Evolutionary conservation across 768 basidiomycete genomes (phyloP), one percentile per base, ranked within the genome.

Genomic region (Mycena rebaudengoi): DNA sequence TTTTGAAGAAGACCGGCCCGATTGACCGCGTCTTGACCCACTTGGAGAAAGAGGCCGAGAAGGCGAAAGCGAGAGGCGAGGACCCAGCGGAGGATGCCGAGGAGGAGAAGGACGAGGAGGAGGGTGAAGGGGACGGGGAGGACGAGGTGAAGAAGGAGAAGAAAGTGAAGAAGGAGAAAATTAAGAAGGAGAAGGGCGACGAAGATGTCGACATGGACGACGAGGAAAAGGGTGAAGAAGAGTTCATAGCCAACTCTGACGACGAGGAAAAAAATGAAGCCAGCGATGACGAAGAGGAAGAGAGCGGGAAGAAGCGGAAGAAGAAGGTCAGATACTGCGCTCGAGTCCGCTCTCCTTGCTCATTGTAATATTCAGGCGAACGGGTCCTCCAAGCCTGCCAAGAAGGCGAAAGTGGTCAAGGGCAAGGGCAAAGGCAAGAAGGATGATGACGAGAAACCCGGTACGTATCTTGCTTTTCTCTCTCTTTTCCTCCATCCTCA

Each of bases 1-100:
- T 98, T 20, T 78, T 99, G 45, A 91, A 91, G 73, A 93, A 91
- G 69, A 85, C 86, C 6, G 90, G 91, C 8, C 83, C 82, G 2
- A 78, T 82, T n/a, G 70, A 70, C 32, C 79, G 82, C 50, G 83
- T 81, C 25, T 79, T 80, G 49, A 81, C 76, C 5, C 81, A 80
- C 25, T 84, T 66, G 73, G 79, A 69, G 65, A 80, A 66, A 70
- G 70, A 61, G 39, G 68, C 77, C 23, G 72, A 73, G 12, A 70
- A 71, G 7, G 72, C 68, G 29, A 52, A 54, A 8, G 67, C 66
- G 29, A 54, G 70, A 28, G 71, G 68, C 30, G 69, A 74, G 61
- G 69, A 69, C 43, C 71, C 72, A 20, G 73, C 74, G 56, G 80
- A 81, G 52, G 80, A 76, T 11, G 79, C 83, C 49, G 80, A 80